Evolutionary conservation across 2,329 filamentous ascomycete genomes (phyloP).

Genomic region (Calonectria naviculata): DNA sequence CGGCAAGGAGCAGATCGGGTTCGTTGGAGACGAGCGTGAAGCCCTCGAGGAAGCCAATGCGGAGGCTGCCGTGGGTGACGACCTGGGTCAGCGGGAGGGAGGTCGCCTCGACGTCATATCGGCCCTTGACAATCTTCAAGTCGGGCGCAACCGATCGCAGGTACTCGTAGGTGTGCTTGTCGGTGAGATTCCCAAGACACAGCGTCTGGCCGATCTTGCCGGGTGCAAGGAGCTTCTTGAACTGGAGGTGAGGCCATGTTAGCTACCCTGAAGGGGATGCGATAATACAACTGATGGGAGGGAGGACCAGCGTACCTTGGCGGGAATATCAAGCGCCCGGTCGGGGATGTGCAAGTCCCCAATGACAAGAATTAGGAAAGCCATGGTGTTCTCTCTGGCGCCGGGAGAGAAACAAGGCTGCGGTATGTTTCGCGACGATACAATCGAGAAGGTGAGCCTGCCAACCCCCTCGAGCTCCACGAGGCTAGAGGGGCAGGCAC

Average conservation of each 20-base stretch:
- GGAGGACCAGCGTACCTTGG: conserved; percentile 71
- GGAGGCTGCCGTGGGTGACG: conserved; percentile 73
- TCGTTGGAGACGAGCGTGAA: conserved; percentile 76
- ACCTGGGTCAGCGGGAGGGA: conserved; percentile 74
- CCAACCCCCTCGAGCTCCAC: conserved; percentile 39
- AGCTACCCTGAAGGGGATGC: conserved; percentile 34
- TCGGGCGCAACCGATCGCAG: conserved; percentile 79
- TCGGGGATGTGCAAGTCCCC: conserved; percentile 96
- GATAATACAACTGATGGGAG: conserved; percentile 12
- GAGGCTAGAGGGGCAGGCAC: conserved; percentile 44
- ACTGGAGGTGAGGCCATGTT: conserved; percentile 60
- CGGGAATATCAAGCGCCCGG: conserved; percentile 88
- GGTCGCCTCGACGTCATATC: conserved; percentile 74
- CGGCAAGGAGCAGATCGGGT: conserved; percentile 73
- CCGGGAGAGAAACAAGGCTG: conserved; percentile 35
- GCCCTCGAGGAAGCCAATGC: conserved; percentile 75
- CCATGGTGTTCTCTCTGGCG: conserved; percentile 67
- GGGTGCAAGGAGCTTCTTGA: conserved; percentile 86
- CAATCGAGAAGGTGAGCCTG: conserved; percentile 33
- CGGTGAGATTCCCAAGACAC: conserved; percentile 83
- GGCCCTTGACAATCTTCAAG: conserved; percentile 76
- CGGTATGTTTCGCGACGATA: conserved; percentile 31
- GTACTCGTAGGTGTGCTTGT: conserved; percentile 84
- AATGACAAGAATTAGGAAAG: conserved; percentile 90
- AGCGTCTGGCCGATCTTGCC: conserved; percentile 87